Evolutionary conservation across 805 yeast genomes (phyloP).

Genomic region (Lachancea cidri): DNA sequence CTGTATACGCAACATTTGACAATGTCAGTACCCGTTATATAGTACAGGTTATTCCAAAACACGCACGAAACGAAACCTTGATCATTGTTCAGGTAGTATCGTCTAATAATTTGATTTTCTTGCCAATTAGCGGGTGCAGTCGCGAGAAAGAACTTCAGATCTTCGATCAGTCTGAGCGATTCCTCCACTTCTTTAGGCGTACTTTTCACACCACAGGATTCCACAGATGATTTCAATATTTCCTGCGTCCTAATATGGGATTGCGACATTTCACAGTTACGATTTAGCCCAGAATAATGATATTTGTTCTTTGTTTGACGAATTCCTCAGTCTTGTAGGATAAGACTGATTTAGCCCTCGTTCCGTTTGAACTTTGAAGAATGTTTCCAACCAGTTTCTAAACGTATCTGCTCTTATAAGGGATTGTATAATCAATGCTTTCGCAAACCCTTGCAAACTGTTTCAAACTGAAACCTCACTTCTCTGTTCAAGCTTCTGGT

Average conservation of each 20-base stretch:
- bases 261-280: conserved; percentile 5
- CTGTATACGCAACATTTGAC: conserved; percentile 87
- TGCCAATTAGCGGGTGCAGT: conserved; percentile 97
- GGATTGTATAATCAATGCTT: not conserved
- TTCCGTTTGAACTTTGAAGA: conserved; percentile 6
- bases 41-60: conserved; percentile 84
- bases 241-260: conserved; percentile 2
- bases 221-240: conserved; percentile 4
- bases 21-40: conserved; percentile 93
- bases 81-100: conserved; percentile 79
- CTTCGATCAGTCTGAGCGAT: conserved; percentile 61
- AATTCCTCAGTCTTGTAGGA: not conserved
- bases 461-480: not conserved
- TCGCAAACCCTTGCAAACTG: not conserved
- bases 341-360: not conserved
- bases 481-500: not conserved
- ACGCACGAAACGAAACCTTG: conserved; percentile 93
- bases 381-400: conserved; percentile 14
- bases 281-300: not conserved
- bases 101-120: conserved; percentile 76
- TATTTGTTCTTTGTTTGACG: not conserved
- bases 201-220: conserved; percentile 4
- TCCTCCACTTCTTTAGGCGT: conserved; percentile 38
- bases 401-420: conserved; percentile 11
- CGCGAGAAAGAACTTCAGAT: conserved; percentile 76